phyloP scores from a whole-genome alignment of 2,329 filamentous ascomycete species.

The Botrytis sinoallii region DNA sequence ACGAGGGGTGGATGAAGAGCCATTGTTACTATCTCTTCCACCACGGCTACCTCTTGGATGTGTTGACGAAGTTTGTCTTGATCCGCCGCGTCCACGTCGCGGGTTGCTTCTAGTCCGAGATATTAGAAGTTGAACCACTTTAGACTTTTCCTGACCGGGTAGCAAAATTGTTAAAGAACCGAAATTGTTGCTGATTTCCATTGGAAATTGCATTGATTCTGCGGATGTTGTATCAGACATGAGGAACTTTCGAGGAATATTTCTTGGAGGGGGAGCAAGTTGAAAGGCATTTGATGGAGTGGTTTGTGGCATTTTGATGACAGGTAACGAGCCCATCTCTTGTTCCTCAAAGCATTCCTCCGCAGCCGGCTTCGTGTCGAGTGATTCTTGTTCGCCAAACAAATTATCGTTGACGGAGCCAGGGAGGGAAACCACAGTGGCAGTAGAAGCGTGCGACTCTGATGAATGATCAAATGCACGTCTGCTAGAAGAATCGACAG shows the following conservation, averaged over 20 bases:
- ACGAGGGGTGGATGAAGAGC: slow-evolving; percentile 29
- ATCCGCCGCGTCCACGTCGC: slow-evolving; percentile 33
- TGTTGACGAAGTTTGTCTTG: slow-evolving; percentile 31
- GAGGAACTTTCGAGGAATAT: slow-evolving; percentile 51
- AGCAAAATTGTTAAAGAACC: slow-evolving; percentile 45
- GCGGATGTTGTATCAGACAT: slow-evolving; percentile 46
- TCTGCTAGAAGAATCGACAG: slow-evolving; percentile 66
- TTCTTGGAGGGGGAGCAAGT: slow-evolving; percentile 53
- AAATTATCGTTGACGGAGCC: slow-evolving; percentile 25
- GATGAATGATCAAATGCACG: slow-evolving; percentile 59
- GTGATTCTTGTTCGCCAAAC: slow-evolving; percentile 44
- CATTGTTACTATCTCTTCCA: slow-evolving; percentile 30
- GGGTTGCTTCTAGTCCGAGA: slow-evolving; percentile 36
- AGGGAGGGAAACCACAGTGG: slow-evolving; percentile 73
- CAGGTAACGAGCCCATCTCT: slow-evolving; percentile 74
- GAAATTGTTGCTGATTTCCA: slow-evolving; percentile 41
- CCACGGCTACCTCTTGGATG: slow-evolving; percentile 34
- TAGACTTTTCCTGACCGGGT: slow-evolving; percentile 45
- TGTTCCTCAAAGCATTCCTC: slow-evolving; percentile 80
- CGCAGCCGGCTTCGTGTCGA: slow-evolving; percentile 65
- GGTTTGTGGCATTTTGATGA: slow-evolving; percentile 63
- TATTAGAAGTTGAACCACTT: slow-evolving; percentile 41
- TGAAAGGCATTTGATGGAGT: slow-evolving; percentile 63
- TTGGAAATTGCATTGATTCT: slow-evolving; percentile 43
- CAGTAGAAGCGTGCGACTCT: slow-evolving; percentile 47